Base-by-base conservation (phyloP, 2,329 filamentous ascomycete genomes). In the Lachnellula hyalina region DNA sequence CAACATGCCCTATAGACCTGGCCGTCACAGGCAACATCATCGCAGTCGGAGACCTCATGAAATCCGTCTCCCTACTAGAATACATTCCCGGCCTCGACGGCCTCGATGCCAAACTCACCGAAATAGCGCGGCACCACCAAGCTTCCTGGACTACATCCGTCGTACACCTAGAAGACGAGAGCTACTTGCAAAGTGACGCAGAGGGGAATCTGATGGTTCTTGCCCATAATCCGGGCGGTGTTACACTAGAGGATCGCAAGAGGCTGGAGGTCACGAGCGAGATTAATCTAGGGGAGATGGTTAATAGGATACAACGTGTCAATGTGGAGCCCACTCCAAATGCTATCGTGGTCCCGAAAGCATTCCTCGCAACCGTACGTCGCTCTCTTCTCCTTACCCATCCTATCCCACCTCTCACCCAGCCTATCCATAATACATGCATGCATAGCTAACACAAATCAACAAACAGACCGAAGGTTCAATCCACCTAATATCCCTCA, bases 1-100 rank as follows among this genome's bases (percentile, higher is more conserved):
- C 90, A 2, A 95, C 91, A 0, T 89, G 89, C 34, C 92, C 94
- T 0, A 83, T 96, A 15, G 89, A 93, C 62, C 70, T 97, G 6
- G 84, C 86, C 9, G 80, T 96, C 14, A 82, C 83, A 1, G 87
- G 81, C 1, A 85, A 86, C 62, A 77, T 82, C 23, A 92, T 99
- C 59, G 90, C 89, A 0, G 85, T 97, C 9, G 89, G 87, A 0
- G 94, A 99, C 67, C 75, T 99, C 46, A 96, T 96, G 89, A 96
- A 97, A 73, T 96, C 90, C 1, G 77, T 96, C 23, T 85, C 87
- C 1, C 74, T 97, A 5, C 76, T 96, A 8, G 79, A 94, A 67
- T 94, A 87, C 67, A 75, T 78, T 0, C 78, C 79, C 2, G 79
- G 83, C 2, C 70, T 77, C 21, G 73, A 81, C 3, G 82, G 80